These are phyloP conservation scores for Aspergillus texensis DNA, from an alignment of 2,329 filamentous ascomycete genomes.

Conservation along the genomic window DNA sequence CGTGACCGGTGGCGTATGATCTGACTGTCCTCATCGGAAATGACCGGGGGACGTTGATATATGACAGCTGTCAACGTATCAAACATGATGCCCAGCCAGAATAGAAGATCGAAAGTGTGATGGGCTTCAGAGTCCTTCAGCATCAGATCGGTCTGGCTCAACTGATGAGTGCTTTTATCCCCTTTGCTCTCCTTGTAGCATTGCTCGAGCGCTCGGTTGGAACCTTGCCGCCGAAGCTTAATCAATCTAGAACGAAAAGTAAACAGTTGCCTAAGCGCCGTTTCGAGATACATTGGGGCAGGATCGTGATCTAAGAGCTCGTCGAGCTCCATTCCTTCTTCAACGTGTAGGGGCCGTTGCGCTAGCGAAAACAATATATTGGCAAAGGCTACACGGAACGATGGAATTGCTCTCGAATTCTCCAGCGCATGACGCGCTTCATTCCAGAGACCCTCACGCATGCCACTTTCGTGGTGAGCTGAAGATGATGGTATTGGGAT, in stretches of 20 bases:
- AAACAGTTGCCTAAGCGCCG: neutral
- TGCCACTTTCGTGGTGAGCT: neutral
- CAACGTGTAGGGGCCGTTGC: neutral
- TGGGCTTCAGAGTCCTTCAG: constrained; percentile 34
- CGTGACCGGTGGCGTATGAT: neutral
- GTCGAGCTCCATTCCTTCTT: neutral
- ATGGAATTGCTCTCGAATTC: neutral
- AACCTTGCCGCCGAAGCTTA: neutral
- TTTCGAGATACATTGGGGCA: neutral
- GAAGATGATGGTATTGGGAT: neutral
- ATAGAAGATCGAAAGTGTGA: constrained; percentile 56
- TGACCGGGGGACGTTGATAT: constrained; percentile 33
- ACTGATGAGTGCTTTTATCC: neutral
- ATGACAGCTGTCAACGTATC: constrained; percentile 61
- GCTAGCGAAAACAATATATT: neutral
- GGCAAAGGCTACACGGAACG: neutral
- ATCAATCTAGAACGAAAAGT: neutral
- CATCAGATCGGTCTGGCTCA: constrained; percentile 8
- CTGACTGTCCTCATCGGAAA: neutral
- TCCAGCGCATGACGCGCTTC: neutral
- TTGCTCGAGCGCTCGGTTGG: neutral
- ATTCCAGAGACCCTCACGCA: neutral
- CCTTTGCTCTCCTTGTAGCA: neutral
- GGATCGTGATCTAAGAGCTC: neutral
- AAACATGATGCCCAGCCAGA: constrained; percentile 63